Base-by-base conservation (phyloP, 2,329 filamentous ascomycete species). In the Xylaria sp. region DNA sequence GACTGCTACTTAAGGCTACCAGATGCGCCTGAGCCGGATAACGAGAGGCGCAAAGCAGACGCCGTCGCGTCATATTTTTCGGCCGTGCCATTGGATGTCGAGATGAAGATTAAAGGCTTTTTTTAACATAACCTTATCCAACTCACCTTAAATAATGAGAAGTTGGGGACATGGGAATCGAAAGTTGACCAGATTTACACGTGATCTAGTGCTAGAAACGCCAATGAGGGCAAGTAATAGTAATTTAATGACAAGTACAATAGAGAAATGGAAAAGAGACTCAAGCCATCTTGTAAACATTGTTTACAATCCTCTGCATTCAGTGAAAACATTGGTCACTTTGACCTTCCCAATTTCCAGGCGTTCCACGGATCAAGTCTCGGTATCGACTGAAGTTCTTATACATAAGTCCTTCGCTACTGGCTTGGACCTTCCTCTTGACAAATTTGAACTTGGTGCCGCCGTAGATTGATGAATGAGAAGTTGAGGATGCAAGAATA, bases 21-120 rank as follows among this genome's bases (percentile, higher is more conserved):
- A 7, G 67, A 63, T 1, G 42, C 38, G 20, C 10, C 50, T 1
- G 45, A 55, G 10, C 39, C 42, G 55, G 60, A 58, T 22, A 60
- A 63, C n/a, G 67, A 72, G 66, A 68, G 39, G 3, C 51, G 63
- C 20, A 72, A 71, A 57, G 61, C 39, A 2, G 66, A 53, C 13
- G 65, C 51, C 1, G 49, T 72, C 11, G 61, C 66, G 10, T 66
- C 70, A 42, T 70, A 66, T 45, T 72, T 67, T 55, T 42, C 31
- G 4, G 29, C 33, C 58, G 68, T 69, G 25, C 61, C 68, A 2
- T 59, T 69, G 29, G 69, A 65, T 2, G 65, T 72, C 31, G 61
- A 72, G 59, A 73, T 73, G 73, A 68, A 49, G 56, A 54, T 51
- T 27, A 65, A 36, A 61, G 70, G 70, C 11, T 75, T 73, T 58